These are phyloP conservation scores for Periconia digitata DNA, from an alignment of 2,329 filamentous ascomycete genomes.

Conservation along the genomic window DNA sequence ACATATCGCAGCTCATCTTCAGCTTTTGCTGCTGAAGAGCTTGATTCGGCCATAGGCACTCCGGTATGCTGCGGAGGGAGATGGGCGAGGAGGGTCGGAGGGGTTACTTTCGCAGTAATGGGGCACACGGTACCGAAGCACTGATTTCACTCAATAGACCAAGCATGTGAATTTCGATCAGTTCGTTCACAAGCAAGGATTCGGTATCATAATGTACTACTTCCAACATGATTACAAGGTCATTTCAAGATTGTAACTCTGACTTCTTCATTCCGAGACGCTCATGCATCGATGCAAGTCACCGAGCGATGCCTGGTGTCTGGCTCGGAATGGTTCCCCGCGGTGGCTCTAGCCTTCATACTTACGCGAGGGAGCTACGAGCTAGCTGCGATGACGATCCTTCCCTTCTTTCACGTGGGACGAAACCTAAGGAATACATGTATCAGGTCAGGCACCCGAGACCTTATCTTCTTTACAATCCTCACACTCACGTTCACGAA, in stretches of 20 bases:
- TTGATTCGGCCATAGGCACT: conserved; percentile 17
- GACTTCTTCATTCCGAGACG: too few species aligned
- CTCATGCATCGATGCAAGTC: too few species aligned
- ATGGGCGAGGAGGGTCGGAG: too few species aligned
- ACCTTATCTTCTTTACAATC: background rate
- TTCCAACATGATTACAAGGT: too few species aligned
- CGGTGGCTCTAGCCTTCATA: background rate
- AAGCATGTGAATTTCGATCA: too few species aligned
- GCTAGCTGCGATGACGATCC: conserved; percentile 10
- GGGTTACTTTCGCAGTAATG: too few species aligned
- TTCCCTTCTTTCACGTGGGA: conserved; percentile 17
- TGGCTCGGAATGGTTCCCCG: conserved; percentile 2
- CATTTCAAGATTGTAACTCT: too few species aligned
- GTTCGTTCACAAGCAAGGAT: too few species aligned
- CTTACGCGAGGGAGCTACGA: background rate
- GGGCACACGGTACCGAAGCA: too few species aligned
- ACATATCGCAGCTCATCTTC: conserved; percentile 55
- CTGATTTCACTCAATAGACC: too few species aligned
- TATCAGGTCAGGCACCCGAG: background rate
- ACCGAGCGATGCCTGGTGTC: background rate
- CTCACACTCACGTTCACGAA: background rate
- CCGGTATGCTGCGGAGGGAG: background rate
- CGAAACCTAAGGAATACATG: background rate
- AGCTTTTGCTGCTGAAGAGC: conserved; percentile 4
- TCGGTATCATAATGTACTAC: too few species aligned